These are phyloP conservation scores for Colletotrichum sp. DNA, from an alignment of 2,329 filamentous ascomycete genomes.

Conservation along the genomic window DNA sequence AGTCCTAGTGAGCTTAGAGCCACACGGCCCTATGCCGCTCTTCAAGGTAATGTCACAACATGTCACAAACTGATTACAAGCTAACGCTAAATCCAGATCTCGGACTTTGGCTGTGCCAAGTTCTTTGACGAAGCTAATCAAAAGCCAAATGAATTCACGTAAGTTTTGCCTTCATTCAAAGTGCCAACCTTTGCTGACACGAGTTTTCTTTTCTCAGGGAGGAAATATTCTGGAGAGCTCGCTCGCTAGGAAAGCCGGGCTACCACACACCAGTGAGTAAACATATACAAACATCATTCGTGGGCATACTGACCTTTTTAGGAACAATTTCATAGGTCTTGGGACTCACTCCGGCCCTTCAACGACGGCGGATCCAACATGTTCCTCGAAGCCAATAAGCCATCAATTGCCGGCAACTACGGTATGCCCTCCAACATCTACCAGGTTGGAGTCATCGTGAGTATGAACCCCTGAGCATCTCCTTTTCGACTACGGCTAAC, in stretches of 20 bases:
- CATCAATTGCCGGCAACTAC: slow-evolving; percentile 23
- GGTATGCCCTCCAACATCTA: slow-evolving; percentile 23
- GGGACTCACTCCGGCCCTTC: slow-evolving; percentile 7
- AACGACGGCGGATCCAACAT: neutral
- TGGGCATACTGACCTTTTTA: neutral
- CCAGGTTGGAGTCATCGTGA: slow-evolving; percentile 21
- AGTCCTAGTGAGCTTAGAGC: neutral
- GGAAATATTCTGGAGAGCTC: slow-evolving; percentile 6
- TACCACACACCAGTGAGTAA: slow-evolving; percentile 12
- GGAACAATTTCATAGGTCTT: slow-evolving; percentile 23
- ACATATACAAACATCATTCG: neutral
- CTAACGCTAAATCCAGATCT: neutral
- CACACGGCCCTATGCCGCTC: neutral
- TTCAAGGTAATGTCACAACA: slow-evolving; percentile 9
- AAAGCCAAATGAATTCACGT: neutral
- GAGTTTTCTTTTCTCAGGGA: neutral
- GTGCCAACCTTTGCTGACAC: neutral
- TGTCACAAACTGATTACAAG: neutral
- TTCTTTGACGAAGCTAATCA: neutral
- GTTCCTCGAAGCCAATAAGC: neutral
- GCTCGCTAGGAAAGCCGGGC: neutral
- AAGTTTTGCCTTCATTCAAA: neutral
- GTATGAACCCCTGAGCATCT: neutral
- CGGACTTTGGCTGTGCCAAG: slow-evolving; percentile 3
- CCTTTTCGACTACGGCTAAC: neutral